Evolutionary conservation across 73 alveolate species (phyloP).

Genomic region (Blepharisma japonicum): DNA sequence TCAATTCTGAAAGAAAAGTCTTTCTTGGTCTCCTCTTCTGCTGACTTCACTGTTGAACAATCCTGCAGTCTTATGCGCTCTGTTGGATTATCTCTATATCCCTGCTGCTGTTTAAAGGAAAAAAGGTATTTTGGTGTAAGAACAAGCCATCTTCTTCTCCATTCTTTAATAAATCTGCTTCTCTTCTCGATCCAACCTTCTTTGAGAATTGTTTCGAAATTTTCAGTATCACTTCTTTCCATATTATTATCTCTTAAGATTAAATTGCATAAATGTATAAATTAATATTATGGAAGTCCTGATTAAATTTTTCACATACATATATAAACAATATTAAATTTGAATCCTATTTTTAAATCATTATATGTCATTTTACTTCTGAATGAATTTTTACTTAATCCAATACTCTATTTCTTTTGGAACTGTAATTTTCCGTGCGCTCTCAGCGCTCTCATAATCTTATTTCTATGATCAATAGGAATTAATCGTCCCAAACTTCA

Average conservation of each 20-base stretch:
- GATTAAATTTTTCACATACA: too few species aligned
- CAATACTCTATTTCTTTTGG: too few species aligned
- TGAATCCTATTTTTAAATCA: too few species aligned
- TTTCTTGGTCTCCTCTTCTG: constrained; percentile 34
- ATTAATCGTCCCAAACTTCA: background rate
- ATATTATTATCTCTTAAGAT: background rate
- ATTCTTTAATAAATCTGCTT: constrained; percentile 29
- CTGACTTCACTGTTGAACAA: constrained; percentile 38
- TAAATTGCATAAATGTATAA: too few species aligned
- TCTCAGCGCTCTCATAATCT: background rate
- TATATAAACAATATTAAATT: too few species aligned
- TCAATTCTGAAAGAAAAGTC: constrained; percentile 29
- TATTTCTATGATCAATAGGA: background rate
- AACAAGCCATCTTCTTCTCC: constrained; percentile 37
- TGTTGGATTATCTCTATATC: constrained; percentile 30
- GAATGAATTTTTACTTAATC: too few species aligned
- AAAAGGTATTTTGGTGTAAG: constrained; percentile 31
- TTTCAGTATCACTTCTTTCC: constrained; percentile 19
- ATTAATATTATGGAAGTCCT: too few species aligned
- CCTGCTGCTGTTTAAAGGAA: constrained; percentile 25
- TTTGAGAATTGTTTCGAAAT: constrained; percentile 30
- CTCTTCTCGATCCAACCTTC: constrained; percentile 39
- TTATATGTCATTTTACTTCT: too few species aligned
- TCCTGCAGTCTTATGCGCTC: constrained; percentile 29
- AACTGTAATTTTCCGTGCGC: too few species aligned